A percentile compares a stretch with the other conserved stretches of the same genome.
Conservation (phyloP, 2,329 filamentous ascomycete genomes). For the Coniella vitis region DNA sequence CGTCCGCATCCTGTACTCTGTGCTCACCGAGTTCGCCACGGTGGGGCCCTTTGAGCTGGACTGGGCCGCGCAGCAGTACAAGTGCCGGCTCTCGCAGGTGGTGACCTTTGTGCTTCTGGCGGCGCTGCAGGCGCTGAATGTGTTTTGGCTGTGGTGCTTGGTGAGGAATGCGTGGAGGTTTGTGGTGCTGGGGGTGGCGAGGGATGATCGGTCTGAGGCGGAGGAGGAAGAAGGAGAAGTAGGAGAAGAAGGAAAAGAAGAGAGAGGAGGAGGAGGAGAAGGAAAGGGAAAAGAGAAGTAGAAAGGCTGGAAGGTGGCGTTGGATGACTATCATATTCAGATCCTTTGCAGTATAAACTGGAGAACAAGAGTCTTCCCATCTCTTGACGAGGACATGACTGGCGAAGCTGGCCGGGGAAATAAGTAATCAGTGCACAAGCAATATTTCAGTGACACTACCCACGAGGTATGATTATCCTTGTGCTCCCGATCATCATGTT, state of each 20-base stretch:
- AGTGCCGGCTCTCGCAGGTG: constrained; percentile 55
- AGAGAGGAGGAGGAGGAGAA: too few relatives aligned
- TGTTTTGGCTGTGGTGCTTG: not conserved
- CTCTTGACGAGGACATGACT: too few relatives aligned
- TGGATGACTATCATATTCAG: too few relatives aligned
- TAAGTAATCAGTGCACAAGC: too few relatives aligned
- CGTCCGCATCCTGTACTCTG: constrained; percentile 66
- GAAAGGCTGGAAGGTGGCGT: too few relatives aligned
- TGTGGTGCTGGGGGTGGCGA: not conserved
- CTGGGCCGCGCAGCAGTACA: constrained; percentile 72
- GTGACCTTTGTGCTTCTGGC: not conserved
- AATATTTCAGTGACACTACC: too few relatives aligned
- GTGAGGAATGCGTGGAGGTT: not conserved
- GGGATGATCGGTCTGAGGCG: not conserved
- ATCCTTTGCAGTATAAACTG: too few relatives aligned
- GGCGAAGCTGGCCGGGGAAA: too few relatives aligned
- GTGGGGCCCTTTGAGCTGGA: constrained; percentile 53
- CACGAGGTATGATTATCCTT: too few relatives aligned
- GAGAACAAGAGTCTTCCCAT: too few relatives aligned
- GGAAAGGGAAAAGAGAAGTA: too few relatives aligned
- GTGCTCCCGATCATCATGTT: too few relatives aligned
- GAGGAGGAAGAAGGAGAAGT: not conserved
- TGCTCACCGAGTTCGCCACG: constrained; percentile 59
- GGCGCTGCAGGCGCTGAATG: not conserved
- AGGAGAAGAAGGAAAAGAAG: not conserved